Evolutionary conservation across 73 alveolate species (phyloP).

Genomic region (Stentor coeruleus): DNA sequence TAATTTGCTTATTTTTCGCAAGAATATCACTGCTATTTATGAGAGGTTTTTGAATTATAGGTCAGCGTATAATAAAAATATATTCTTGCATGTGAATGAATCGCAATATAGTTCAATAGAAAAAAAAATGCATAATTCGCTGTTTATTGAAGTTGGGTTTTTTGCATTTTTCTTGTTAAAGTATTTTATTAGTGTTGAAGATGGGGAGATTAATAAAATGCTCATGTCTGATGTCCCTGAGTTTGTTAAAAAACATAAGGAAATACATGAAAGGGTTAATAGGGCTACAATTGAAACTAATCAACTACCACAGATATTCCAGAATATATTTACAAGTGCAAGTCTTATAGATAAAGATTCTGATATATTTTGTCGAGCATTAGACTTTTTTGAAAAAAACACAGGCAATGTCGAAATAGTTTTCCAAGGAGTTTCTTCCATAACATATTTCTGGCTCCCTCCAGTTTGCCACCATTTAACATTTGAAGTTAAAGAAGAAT

Average conservation of each 20-base stretch:
- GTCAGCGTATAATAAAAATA: neutral
- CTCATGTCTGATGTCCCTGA: neutral
- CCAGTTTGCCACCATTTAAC: neutral
- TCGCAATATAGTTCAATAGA: conserved; percentile 6
- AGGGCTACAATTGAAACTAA: neutral
- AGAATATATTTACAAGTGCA: neutral
- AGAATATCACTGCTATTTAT: conserved; percentile 36
- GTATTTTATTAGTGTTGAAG: neutral
- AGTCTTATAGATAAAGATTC: conserved; percentile 30
- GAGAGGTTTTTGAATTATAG: conserved; percentile 28
- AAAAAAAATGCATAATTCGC: neutral
- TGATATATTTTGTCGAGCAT: conserved; percentile 2
- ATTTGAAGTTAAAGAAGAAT: neutral
- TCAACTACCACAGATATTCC: conserved; percentile 19
- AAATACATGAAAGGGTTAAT: conserved; percentile 17
- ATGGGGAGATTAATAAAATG: neutral
- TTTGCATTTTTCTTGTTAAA: no score
- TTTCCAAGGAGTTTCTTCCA: neutral
- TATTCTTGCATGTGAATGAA: conserved; percentile 24
- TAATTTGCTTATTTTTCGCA: conserved; percentile 39
- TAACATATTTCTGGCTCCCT: neutral
- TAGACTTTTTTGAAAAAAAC: neutral
- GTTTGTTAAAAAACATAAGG: conserved; percentile 27
- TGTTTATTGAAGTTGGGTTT: neutral
- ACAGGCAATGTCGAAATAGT: conserved; percentile 17